Base-by-base conservation (phyloP, 1,139 yeast species). In the Candida mesenterica region DNA sequence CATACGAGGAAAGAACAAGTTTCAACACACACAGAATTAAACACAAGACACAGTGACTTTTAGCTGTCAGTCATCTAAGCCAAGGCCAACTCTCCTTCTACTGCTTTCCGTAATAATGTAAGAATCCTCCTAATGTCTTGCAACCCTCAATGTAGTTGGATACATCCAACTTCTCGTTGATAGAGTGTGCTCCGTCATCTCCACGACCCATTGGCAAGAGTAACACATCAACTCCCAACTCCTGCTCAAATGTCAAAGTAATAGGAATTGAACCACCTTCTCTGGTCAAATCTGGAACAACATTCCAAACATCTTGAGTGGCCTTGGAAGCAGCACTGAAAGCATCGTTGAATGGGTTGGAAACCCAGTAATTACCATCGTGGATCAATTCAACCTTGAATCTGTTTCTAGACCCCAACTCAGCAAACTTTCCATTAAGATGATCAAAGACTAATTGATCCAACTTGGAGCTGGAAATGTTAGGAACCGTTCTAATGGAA, bases 241-340 rank as follows among this genome's bases (percentile, higher is more conserved):
- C 80, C 53, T 88, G 74, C 69, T 92, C 96, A 66, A 92, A 92
- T 32, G 95, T 82, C 50, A 92, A 68, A 27, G 98, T 90, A 58
- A 92, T 89, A 49, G 98, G 98, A 55, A 92, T 92, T 3, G 97
- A 89, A 22, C 98, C 98, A 56, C 98, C 97, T 68, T 92, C 98
- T 70, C 98, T 83, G 38, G 98, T 94, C 59, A 87, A 79, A 63
- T 94, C 98, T 27, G 98, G 98, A 43, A 86, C 94, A 37, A 90
- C 79, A 43, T 86, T 82, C 94, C 96, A 92, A 23, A 94, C 97
- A 39, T 83, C 82, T 64, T 89, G 81, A 34, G 97, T 92, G 37
- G 98, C 98, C 57, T 81, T 79, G 38, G 88, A 79, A 30, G 98
- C 99, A 40, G 98, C 97, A 31, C 90, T 78, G 72, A 90, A 94